Conservation (phyloP, 129 eudicot genomes). For the Flaveria robusta region DNA sequence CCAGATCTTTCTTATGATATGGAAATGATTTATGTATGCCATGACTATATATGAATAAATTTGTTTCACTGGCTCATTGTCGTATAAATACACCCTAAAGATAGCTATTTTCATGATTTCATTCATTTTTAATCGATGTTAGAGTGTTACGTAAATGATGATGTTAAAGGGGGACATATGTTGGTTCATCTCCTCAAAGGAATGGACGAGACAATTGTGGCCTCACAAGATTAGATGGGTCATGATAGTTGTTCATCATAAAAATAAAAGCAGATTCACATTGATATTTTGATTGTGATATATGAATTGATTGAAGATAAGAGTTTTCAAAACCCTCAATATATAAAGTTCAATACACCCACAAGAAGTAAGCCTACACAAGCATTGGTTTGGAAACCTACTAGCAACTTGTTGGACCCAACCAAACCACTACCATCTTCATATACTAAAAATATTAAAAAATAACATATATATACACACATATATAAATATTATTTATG, state of each 20-base stretch:
- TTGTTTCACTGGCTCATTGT: not conserved
- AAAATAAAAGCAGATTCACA: conserved; percentile 38
- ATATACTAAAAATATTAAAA: not conserved
- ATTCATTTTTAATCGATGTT: not conserved
- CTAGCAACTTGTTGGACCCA: conserved; percentile 33
- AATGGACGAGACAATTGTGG: conserved; percentile 56
- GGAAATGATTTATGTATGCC: not conserved
- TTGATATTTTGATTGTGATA: conserved; percentile 36
- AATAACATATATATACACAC: not conserved
- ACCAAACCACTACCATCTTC: conserved; percentile 32
- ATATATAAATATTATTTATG: not conserved
- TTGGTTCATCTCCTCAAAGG: conserved; percentile 50
- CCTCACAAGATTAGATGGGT: conserved; percentile 46
- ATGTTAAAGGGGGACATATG: conserved; percentile 47
- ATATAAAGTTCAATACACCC: conserved; percentile 37
- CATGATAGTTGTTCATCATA: conserved; percentile 54
- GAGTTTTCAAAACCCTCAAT: conserved; percentile 36
- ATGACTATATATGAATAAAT: not conserved
- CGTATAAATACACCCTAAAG: no score
- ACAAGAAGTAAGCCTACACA: conserved; percentile 40
- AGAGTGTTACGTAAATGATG: conserved; percentile 23
- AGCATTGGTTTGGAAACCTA: conserved; percentile 43
- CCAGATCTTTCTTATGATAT: not conserved
- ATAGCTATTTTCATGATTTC: not conserved
- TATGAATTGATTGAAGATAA: conserved; percentile 38